phyloP scores from a whole-genome alignment of 139 green algal species.

The Closterium sp. region DNA sequence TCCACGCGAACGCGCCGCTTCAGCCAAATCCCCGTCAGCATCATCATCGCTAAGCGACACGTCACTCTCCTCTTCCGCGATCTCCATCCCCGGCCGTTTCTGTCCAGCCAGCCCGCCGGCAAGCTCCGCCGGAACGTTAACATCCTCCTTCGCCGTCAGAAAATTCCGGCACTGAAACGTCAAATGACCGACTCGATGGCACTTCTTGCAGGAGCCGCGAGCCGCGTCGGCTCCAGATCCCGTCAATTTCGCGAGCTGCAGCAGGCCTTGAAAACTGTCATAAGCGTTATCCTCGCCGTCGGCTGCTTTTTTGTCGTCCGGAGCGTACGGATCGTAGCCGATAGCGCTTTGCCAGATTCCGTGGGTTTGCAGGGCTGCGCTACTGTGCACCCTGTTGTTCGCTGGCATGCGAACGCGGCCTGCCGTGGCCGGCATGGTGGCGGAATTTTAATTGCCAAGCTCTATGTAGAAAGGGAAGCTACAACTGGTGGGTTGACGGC shows the following conservation, averaged over 20 bases:
- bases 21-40: slow-evolving; percentile 13
- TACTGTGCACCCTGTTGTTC: slow-evolving; percentile 52
- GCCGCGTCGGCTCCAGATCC: slow-evolving; percentile 40
- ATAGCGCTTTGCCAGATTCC: slow-evolving; percentile 50
- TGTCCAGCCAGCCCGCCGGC: neutral
- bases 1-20: slow-evolving; percentile 9
- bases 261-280: slow-evolving; percentile 47
- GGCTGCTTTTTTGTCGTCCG: slow-evolving; percentile 35
- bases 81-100: neutral
- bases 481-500: too few relatives aligned
- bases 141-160: slow-evolving; percentile 42
- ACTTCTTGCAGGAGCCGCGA: slow-evolving; percentile 51
- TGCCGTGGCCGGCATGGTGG: slow-evolving; percentile 49
- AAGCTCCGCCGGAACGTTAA: neutral
- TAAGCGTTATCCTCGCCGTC: slow-evolving; percentile 40
- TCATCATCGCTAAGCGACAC: slow-evolving; percentile 11
- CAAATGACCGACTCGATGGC: slow-evolving; percentile 43
- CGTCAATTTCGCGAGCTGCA: slow-evolving; percentile 45
- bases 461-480: too few relatives aligned
- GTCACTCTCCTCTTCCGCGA: slow-evolving; percentile 11
- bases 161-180: slow-evolving; percentile 57
- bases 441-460: neutral
- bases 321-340: slow-evolving; percentile 52
- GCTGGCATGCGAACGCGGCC: slow-evolving; percentile 49
- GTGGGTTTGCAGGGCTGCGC: slow-evolving; percentile 49